phyloP scores from a whole-genome alignment of 1,139 yeast genomes.

The Scheffersomyces parashehatae region DNA sequence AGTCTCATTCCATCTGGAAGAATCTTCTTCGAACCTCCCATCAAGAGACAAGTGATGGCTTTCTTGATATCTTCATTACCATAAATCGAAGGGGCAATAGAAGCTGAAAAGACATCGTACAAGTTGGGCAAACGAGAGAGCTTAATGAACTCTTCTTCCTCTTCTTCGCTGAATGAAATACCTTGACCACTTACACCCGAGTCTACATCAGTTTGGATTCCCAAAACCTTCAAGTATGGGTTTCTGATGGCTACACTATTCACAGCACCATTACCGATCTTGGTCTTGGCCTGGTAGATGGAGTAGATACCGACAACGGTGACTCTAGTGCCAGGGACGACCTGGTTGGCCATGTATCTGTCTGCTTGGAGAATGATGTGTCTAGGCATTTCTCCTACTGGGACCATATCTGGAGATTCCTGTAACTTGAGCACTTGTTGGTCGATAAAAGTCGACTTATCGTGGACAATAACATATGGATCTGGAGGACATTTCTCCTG shows the following conservation, averaged over 20 bases:
- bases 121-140: slow-evolving; percentile 81
- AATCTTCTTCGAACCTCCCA: slow-evolving; percentile 93
- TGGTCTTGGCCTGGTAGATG: slow-evolving; percentile 72
- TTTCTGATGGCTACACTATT: slow-evolving; percentile 79
- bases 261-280: slow-evolving; percentile 40
- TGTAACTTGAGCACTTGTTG: slow-evolving; percentile 93
- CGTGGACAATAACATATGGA: slow-evolving; percentile 92
- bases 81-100: slow-evolving; percentile 95
- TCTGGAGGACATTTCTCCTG: slow-evolving; percentile 80
- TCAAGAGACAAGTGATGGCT: slow-evolving; percentile 85
- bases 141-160: slow-evolving; percentile 85
- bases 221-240: slow-evolving; percentile 86
- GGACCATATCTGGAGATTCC: slow-evolving; percentile 97
- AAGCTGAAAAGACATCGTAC: slow-evolving; percentile 79
- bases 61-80: slow-evolving; percentile 92
- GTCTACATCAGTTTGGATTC: slow-evolving; percentile 81
- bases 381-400: slow-evolving; percentile 98
- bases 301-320: slow-evolving; percentile 91
- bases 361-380: slow-evolving; percentile 88
- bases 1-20: slow-evolving; percentile 96
- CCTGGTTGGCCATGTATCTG: slow-evolving; percentile 83
- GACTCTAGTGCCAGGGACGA: slow-evolving; percentile 94
- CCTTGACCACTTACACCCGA: slow-evolving; percentile 63
- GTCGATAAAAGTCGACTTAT: slow-evolving; percentile 87
- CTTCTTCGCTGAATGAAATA: slow-evolving; percentile 82